Percentiles rank a stretch among this genome's conserved stretches.
Evolutionary conservation across 768 basidiomycete genomes (phyloP).

Genomic region (Trametes elegans): DNA sequence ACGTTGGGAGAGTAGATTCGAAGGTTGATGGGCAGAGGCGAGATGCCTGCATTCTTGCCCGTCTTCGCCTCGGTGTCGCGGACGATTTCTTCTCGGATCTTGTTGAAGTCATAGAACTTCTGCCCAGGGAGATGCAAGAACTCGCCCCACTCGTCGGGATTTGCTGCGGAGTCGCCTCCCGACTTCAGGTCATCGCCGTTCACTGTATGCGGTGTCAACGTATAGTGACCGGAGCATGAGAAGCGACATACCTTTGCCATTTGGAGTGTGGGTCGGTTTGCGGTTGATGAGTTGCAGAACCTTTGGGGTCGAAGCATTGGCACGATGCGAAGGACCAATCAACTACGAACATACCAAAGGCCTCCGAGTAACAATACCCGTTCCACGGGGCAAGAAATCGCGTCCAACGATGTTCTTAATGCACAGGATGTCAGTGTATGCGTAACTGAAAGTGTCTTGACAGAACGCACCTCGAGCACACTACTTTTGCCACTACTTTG

Average conservation of each 20-base stretch:
- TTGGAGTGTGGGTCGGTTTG: conserved; percentile 48
- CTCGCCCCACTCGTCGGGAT: conserved; percentile 97
- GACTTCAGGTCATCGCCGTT: conserved; percentile 33
- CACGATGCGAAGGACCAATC: background rate
- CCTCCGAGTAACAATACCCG: conserved; percentile 96
- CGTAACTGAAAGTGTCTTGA: background rate
- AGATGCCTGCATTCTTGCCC: conserved; percentile 97
- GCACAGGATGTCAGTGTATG: background rate
- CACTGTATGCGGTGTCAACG: conserved; percentile 30
- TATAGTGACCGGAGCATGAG: background rate
- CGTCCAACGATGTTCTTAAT: conserved; percentile 92
- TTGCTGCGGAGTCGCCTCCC: conserved; percentile 65
- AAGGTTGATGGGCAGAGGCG: conserved; percentile 94
- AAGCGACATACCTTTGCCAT: conserved; percentile 45
- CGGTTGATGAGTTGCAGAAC: conserved; percentile 95
- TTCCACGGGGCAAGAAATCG: conserved; percentile 98
- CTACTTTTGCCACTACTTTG: conserved; percentile 94
- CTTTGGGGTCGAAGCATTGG: conserved; percentile 35
- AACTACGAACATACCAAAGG: conserved; percentile 66
- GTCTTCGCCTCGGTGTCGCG: conserved; percentile 98
- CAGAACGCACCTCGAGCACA: conserved; percentile 71
- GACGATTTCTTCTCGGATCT: conserved; percentile 95
- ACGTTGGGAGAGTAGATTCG: conserved; percentile 98
- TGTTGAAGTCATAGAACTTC: conserved; percentile 97
- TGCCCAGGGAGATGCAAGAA: conserved; percentile 95